Percentiles rank a stretch among this genome's conserved stretches.
Evolutionary conservation across 129 eudicot genomes (phyloP).

Genomic region (Escallonia herrerae): DNA sequence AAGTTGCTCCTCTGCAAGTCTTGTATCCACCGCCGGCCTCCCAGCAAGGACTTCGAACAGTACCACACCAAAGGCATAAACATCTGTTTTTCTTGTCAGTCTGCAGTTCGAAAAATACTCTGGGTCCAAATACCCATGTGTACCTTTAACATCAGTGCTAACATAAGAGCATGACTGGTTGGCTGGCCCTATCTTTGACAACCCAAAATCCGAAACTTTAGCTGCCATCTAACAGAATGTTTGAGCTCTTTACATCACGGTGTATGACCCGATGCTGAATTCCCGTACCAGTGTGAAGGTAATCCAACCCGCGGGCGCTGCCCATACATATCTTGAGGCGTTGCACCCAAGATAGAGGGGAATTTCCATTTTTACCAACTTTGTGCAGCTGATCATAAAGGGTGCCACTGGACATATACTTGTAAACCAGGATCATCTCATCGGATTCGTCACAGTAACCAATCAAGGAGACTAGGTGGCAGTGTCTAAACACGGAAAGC

Average conservation of each 20-base stretch:
- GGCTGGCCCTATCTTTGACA: neutral
- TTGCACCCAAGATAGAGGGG: neutral
- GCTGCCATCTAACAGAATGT: slow-evolving; percentile 6
- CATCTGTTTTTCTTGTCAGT: neutral
- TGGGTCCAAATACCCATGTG: slow-evolving; percentile 14
- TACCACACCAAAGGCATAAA: neutral
- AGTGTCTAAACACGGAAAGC: neutral
- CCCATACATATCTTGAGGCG: neutral
- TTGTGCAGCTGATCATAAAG: neutral
- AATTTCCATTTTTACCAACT: neutral
- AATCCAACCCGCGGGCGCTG: neutral
- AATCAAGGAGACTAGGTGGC: neutral
- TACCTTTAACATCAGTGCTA: slow-evolving; percentile 4
- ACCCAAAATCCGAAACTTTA: slow-evolving; percentile 16
- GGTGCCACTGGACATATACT: neutral
- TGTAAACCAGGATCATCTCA: neutral
- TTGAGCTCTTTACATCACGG: neutral
- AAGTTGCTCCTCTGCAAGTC: neutral
- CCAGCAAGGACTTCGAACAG: neutral
- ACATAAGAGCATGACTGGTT: neutral
- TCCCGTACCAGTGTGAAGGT: neutral
- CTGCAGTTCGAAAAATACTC: neutral
- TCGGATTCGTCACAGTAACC: neutral
- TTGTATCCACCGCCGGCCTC: neutral
- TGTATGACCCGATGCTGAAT: neutral